Evolutionary conservation across 2,329 filamentous ascomycete genomes (phyloP).

Genomic region (Monosporascus sp.): DNA sequence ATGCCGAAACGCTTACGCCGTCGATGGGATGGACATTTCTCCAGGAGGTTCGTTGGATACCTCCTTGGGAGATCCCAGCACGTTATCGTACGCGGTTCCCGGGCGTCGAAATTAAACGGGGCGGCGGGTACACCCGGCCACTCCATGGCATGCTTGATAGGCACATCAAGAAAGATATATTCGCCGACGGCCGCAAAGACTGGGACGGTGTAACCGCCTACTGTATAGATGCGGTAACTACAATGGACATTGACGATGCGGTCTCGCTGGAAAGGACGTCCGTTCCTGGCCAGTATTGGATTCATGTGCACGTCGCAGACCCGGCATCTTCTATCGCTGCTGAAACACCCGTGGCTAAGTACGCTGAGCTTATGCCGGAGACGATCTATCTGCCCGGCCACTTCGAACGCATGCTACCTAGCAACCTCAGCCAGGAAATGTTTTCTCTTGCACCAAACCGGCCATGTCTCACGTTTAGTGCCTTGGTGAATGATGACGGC

Average conservation of each 20-base stretch:
- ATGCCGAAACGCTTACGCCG: constrained; percentile 39
- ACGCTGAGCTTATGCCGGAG: constrained; percentile 55
- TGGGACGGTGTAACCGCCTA: constrained; percentile 59
- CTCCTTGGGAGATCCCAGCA: constrained; percentile 64
- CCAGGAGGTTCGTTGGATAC: constrained; percentile 68
- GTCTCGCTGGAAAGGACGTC: constrained; percentile 62
- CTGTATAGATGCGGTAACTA: constrained; percentile 64
- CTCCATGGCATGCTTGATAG: constrained; percentile 27
- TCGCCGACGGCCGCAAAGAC: constrained; percentile 48
- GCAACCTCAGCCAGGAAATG: constrained; percentile 38
- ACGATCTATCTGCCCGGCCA: constrained; percentile 58
- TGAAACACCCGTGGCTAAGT: constrained; percentile 51
- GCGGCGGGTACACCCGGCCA: constrained; percentile 35
- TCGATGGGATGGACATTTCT: constrained; percentile 59
- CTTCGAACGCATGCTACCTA: constrained; percentile 52
- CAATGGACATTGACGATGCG: constrained; percentile 73
- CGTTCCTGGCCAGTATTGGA: constrained; percentile 56
- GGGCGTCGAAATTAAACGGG: constrained; percentile 36
- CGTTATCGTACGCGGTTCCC: constrained; percentile 57
- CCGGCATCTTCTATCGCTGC: constrained; percentile 65
- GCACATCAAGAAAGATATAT: constrained; percentile 36
- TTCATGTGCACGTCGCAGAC: constrained; percentile 75
- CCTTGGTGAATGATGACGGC: constrained; percentile 48
- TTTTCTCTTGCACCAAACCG: constrained; percentile 50
- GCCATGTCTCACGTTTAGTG: constrained; percentile 58